Conservation (phyloP, 306 rosid species). For the Aeschynomene evenia region DNA sequence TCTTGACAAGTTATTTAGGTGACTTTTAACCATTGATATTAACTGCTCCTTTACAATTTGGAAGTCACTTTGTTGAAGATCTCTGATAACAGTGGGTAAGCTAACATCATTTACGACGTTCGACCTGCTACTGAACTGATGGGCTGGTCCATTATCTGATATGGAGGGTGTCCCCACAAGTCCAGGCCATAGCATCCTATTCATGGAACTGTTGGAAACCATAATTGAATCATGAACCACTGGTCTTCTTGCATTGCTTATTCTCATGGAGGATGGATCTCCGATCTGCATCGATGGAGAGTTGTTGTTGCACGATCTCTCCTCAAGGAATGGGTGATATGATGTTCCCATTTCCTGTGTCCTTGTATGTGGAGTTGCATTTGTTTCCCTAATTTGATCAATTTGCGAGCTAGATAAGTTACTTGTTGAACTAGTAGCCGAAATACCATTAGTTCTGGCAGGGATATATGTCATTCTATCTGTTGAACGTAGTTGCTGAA, state of each 20-base stretch:
- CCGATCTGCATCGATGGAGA: constrained; percentile 47
- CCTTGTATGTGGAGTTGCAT: constrained; percentile 38
- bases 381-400: constrained; percentile 52
- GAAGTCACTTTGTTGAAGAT: constrained; percentile 48
- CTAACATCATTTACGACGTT: constrained; percentile 36
- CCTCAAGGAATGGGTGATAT: constrained; percentile 63
- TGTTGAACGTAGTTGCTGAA: constrained; percentile 59
- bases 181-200: constrained; percentile 54
- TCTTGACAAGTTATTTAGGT: constrained; percentile 57
- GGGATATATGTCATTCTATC: constrained; percentile 51
- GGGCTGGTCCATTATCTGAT: constrained; percentile 46
- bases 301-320: constrained; percentile 51
- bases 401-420: constrained; percentile 46
- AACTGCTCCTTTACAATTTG: constrained; percentile 63
- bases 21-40: constrained; percentile 57
- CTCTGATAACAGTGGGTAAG: constrained; percentile 35
- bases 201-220: constrained; percentile 34
- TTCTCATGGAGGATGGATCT: constrained; percentile 40
- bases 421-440: constrained; percentile 40
- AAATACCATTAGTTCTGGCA: constrained; percentile 49
- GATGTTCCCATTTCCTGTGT: constrained; percentile 53
- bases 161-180: constrained; percentile 39
- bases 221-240: constrained; percentile 42
- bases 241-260: constrained; percentile 50
- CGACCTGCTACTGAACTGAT: constrained; percentile 49